Base-by-base conservation (phyloP, 2,329 filamentous ascomycete species). In the Arachnopeziza araneosa region DNA sequence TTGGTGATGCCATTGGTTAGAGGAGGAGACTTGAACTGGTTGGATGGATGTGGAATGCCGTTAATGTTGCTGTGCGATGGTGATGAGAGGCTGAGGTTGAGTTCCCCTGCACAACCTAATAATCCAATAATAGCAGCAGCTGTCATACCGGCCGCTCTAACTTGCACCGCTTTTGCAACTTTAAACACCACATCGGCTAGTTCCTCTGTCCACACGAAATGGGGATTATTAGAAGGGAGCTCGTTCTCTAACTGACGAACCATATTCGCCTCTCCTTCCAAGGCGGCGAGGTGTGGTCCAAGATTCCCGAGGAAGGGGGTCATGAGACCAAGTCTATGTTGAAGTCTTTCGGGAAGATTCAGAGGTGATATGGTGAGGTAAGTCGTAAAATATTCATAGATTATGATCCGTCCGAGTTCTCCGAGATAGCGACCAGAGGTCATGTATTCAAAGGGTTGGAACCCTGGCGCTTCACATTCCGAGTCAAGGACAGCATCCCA, bases 401-500 rank as follows among this genome's bases (percentile, higher is more conserved):
- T 89, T 65, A 93, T 90, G 67, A 93, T 92, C 24, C 69, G 67
- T 0, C 90, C 89, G 0, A 90, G 88, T 77, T 97, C 93, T 66
- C 93, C 93, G 1, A 97, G 83, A 73, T 97, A 98, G 50, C 96
- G 82, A 61, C 93, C 93, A 1, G 93, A 91, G 71, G 96, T 93
- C 90, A 97, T 96, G 79, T 97, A 97, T 79, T 98, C 93, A 66
- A 96, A 97, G 0, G 91, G 87, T 76, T 97, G 93, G 76, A 97
- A 92, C 50, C 92, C 93, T 1, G 93, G 93, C 7, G 78, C 78
- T 67, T 90, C 86, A 66, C 86, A 87, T 52, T 85, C 81, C 4
- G 74, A 74, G 66, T 92, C 89, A 6, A 95, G 79, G 60, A 80
- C 75, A 10, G 78, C 74, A 68, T 95, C 90, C 90, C 90, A 93